Evolutionary conservation across 768 basidiomycete species (phyloP), one percentile per base, ranked within the genome.

Genomic region (Russula lepida): DNA sequence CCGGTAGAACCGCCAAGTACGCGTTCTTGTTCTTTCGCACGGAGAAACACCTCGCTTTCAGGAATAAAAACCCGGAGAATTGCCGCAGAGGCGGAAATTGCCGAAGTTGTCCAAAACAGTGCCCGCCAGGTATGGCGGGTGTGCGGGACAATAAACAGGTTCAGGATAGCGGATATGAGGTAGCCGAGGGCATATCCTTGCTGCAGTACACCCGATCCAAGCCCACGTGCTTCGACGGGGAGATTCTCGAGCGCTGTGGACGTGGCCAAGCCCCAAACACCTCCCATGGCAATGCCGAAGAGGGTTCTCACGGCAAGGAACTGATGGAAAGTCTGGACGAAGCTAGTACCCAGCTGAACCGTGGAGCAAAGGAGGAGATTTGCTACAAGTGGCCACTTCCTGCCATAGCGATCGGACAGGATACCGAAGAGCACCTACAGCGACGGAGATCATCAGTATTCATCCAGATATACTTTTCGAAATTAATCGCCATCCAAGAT

Each of bases 181-280:
- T 86, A 95, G 1, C 94, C 94, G 13, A 85, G 80, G 0, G 92
- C 89, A 68, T 95, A 95, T 17, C 92, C 94, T 69, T 95, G 83
- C 67, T 97, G 95, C 6, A 98, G 71, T 50, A 95, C 74, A 15
- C 95, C 95, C 23, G 84, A 86, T 3, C 85, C 86, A 2, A 97
- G 74, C 23, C 95, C 95, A 70, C 95, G 88, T 17, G 84, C 80
- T 68, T 90, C 88, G 32, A 89, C 84, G 0, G 94, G 94, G 11
- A 95, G 79, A 70, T 90, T 94, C 71, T 97, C 94, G 39, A 97
- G 84, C 0, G 89, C 85, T 0, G 89, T 93, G 0, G 90, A 80
- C 1, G 89, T 78, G 0, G 91, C 81, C 32, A 92, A 75, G 19
- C 92, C 92, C 92, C 93, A 95, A 49, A 95, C 81, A 0, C 90